phyloP scores from a whole-genome alignment of 345 rosid genomes.

The Reutealis trisperma region DNA sequence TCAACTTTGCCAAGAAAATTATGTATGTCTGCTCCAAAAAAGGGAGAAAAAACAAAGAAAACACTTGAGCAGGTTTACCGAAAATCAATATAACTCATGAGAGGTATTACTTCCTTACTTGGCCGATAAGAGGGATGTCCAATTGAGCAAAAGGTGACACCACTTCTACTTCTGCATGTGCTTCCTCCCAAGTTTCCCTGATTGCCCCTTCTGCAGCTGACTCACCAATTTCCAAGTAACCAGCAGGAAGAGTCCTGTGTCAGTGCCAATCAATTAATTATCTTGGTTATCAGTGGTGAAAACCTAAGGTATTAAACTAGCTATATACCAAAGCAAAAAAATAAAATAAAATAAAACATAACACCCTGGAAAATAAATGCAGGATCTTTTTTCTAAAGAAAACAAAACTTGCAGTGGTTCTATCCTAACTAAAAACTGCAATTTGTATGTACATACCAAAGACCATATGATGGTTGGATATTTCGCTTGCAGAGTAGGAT shows the following conservation, averaged over 20 bases:
- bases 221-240: slow-evolving; percentile 95
- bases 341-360: background rate
- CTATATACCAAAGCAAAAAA: slow-evolving; percentile 3
- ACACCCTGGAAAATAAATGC: slow-evolving; percentile 8
- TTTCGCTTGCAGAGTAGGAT: slow-evolving; percentile 95
- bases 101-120: slow-evolving; percentile 45
- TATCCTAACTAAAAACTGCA: slow-evolving; percentile 6
- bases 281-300: slow-evolving; percentile 13
- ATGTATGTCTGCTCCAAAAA: slow-evolving; percentile 74
- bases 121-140: slow-evolving; percentile 94
- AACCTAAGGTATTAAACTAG: background rate
- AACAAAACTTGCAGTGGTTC: background rate
- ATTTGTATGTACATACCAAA: slow-evolving; percentile 52
- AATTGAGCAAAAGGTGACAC: slow-evolving; percentile 87
- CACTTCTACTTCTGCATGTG: slow-evolving; percentile 88
- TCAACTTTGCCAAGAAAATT: slow-evolving; percentile 89
- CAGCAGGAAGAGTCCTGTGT: slow-evolving; percentile 97
- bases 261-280: slow-evolving; percentile 25
- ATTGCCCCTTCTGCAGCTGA: slow-evolving; percentile 94
- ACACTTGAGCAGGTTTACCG: slow-evolving; percentile 12
- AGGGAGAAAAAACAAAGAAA: slow-evolving; percentile 15
- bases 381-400: background rate
- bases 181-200: slow-evolving; percentile 98
- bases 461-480: slow-evolving; percentile 89
- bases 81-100: slow-evolving; percentile 10